Percentiles rank a stretch among this genome's conserved stretches.
These are phyloP conservation scores for Colletotrichum chrysophilum DNA, from an alignment of 2,329 filamentous ascomycete species.

Conservation along the genomic window DNA sequence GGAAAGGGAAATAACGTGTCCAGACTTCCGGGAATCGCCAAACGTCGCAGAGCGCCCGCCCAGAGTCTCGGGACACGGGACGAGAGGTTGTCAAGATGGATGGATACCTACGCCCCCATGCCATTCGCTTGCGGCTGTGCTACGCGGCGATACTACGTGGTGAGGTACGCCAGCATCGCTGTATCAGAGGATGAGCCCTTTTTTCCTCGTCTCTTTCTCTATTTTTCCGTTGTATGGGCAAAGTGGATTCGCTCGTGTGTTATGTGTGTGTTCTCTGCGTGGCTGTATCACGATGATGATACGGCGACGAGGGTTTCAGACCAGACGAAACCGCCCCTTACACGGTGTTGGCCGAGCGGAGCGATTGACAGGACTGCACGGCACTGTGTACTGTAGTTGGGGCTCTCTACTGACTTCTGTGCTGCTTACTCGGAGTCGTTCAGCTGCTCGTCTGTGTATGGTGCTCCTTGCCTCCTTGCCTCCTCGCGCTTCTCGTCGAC, in stretches of 20 bases:
- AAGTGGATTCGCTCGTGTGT: not conserved
- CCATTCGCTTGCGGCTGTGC: not conserved
- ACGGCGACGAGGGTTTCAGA: conserved; percentile 19
- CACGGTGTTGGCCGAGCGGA: not conserved
- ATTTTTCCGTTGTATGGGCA: not conserved
- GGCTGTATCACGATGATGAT: conserved; percentile 12
- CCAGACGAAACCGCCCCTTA: not conserved
- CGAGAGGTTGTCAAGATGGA: not conserved
- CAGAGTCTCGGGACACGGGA: not conserved
- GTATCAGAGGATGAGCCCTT: not conserved
- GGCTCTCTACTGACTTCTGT: not conserved
- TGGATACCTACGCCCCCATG: not conserved
- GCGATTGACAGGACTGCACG: not conserved
- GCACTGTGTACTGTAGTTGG: not conserved
- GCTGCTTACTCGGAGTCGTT: not conserved
- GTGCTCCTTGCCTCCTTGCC: not conserved
- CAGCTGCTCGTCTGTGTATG: not conserved
- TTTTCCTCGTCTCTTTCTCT: not conserved
- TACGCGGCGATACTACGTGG: not conserved
- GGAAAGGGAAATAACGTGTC: not conserved
- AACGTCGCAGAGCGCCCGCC: not conserved
- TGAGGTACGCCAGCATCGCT: not conserved
- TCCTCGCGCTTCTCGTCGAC: not conserved
- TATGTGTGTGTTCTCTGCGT: not conserved
- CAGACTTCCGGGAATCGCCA: not conserved